Conservation (phyloP, 2,329 filamentous ascomycete species). For the Paraphoma sp. region DNA sequence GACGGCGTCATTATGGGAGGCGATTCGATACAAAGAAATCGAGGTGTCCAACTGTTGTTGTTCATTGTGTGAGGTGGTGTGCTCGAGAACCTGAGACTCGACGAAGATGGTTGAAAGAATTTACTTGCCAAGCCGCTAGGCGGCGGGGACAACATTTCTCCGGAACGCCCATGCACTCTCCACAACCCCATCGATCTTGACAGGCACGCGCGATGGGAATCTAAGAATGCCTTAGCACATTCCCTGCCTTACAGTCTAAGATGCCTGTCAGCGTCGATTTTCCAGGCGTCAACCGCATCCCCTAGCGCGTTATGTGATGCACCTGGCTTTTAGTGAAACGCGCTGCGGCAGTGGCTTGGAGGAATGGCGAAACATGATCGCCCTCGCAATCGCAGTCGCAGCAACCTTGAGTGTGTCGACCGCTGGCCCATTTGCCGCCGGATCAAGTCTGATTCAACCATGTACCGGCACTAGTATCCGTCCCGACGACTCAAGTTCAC, state of each 20-base stretch:
- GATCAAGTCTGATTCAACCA: not conserved
- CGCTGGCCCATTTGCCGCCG: not conserved
- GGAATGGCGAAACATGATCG: constrained; percentile 29
- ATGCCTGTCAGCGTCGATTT: not conserved
- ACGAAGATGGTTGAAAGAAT: constrained; percentile 8
- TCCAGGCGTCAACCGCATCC: constrained; percentile 1
- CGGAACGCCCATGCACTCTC: not conserved
- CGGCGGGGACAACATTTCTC: not conserved
- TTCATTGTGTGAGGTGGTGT: not conserved
- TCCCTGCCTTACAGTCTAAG: not conserved
- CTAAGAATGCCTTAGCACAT: not conserved
- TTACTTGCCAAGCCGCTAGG: constrained; percentile 9
- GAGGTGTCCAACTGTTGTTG: not conserved
- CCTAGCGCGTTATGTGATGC: not conserved
- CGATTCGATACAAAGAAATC: not conserved
- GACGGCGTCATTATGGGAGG: not conserved
- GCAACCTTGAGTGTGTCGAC: not conserved
- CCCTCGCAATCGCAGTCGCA: constrained; percentile 8
- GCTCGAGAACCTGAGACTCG: not conserved
- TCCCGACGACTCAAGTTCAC: not conserved
- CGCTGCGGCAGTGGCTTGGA: constrained; percentile 2
- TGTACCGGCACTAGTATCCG: not conserved
- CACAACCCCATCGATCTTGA: not conserved
- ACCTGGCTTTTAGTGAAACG: constrained; percentile 25
- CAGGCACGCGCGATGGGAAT: not conserved